Evolutionary conservation across 768 basidiomycete genomes (phyloP), one percentile per base, ranked within the genome.

Genomic region (Psilocybe subaeruginosa): DNA sequence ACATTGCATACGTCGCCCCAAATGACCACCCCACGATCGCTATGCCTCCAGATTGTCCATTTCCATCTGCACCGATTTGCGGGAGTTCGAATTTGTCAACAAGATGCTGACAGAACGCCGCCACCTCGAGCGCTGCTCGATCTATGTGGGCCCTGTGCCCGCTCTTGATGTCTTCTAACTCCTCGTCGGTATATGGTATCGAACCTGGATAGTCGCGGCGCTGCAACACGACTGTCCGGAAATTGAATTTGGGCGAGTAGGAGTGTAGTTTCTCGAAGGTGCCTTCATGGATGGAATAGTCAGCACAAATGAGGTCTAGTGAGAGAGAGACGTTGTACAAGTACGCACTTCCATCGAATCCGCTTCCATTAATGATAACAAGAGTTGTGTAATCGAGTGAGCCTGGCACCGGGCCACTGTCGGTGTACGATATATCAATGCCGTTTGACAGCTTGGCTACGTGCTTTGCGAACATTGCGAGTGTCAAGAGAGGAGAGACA

Each of bases 361-460:
- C 50, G 29, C 6, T 51, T 23, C 78, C 77, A 58, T 78, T 77
- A 31, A 74, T 58, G 23, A 76, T 56, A 8, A 78, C 54, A 3
- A 78, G 35, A 2, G 77, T 78, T 0, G 74, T 78, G 58, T 78
- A 78, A 52, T 74, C 66, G n/a, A 31, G 53, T 8, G 74, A 69
- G 23, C 63, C 29, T 0, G 66, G 66, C 0, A 72, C 68, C n/a
- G 73, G 64, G 0, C 77, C 77, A 49, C 70, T 75, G 61, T 78
- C 77, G 16, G 68, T 72, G 56, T 69, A 78, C 54, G 50, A 69
- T n/a, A 77, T 66, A 14, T 73, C 52, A 35, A 69, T 69, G 1
- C 71, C 73, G 37, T 69, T 64, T 7, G 67, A 61, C 4, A 74
- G 68, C 17, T 55, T 64, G 48, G 33, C 33, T 7, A 35, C 33